Evolutionary conservation across 1,139 yeast species (phyloP), one percentile per base, ranked within the genome.

Genomic region (Kodamaea alishanica): DNA sequence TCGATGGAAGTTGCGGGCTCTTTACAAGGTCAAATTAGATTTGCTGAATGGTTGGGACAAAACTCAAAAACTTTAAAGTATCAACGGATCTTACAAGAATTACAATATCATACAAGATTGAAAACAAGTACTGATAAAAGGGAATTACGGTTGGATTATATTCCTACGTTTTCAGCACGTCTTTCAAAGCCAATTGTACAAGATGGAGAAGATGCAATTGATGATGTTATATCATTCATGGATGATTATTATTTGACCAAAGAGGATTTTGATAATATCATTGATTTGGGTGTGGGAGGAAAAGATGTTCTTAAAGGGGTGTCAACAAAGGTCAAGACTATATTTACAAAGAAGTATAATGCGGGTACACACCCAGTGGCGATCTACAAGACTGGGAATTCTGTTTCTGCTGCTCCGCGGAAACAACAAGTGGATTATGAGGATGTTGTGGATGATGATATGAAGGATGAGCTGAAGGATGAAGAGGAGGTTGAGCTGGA

Each of bases 21-120:
- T 39, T 64, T 84, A 33, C 64, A 73, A 2, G 84, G 84, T 7
- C 70, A 96, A 50, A 79, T 83, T 43, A 81, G 79, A 61, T 94
- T 94, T 62, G 79, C 97, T 1, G 66, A 83, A 1, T 89, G 94
- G 86, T 70, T 94, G 44, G 99, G 99, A 1, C 92, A 90, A 58
- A 85, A 86, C 55, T 89, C 97, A 12, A 89, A 88, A 62, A 71
- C 77, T 26, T 79, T 83, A 66, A 92, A 92, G 61, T 86, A 77
- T 55, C 78, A 73, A 45, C 73, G 98, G 44, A 60, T 87, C 45
- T 67, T 94, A 33, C 96, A 90, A 50, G 97, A 89, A 55, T 54
- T 94, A 36, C 96, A 89, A 46, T 84, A 94, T 50, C 97, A 90
- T 56, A 79, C 95, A 9, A 75, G 96, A 35, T 71, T 89, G 42